phyloP scores from a whole-genome alignment of 129 eudicot genomes.

The Dittrichia graveolens region DNA sequence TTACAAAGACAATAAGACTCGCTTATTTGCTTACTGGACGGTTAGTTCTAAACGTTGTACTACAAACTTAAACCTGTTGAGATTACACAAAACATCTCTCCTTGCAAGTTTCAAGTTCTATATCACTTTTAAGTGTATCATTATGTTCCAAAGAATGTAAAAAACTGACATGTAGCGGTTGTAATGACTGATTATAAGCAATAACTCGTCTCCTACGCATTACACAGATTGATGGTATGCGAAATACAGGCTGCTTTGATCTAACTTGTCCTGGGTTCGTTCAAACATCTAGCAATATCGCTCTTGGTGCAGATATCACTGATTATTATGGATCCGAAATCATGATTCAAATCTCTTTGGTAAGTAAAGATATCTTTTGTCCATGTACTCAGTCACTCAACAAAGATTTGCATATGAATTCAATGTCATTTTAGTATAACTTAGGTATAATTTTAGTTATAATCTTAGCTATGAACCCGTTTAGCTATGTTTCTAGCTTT shows the following conservation, averaged over 20 bases:
- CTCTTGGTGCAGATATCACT: constrained; percentile 32
- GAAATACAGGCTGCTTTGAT: constrained; percentile 75
- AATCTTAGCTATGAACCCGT: no score
- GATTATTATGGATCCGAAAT: constrained; percentile 26
- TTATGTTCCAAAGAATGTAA: no score
- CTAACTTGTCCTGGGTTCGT: constrained; percentile 86
- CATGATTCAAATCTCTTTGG: constrained; percentile 34
- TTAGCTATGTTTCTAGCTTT: no score
- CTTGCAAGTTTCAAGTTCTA: no score
- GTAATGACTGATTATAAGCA: background rate
- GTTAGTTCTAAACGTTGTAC: constrained; percentile 22
- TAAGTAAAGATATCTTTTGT: background rate
- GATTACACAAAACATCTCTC: no score
- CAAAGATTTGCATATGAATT: no score
- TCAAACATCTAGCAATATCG: constrained; percentile 35
- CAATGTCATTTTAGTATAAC: no score
- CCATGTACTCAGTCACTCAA: no score
- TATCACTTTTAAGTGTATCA: no score
- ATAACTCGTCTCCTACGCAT: background rate
- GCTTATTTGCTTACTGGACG: constrained; percentile 62
- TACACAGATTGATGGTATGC: constrained; percentile 55
- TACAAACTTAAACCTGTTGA: no score
- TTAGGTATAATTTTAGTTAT: no score
- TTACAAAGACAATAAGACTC: constrained; percentile 59
- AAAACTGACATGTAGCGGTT: background rate